These are phyloP conservation scores for Avena atlantica DNA, from an alignment of 176 grass and related monocot species.

Conservation along the genomic window DNA sequence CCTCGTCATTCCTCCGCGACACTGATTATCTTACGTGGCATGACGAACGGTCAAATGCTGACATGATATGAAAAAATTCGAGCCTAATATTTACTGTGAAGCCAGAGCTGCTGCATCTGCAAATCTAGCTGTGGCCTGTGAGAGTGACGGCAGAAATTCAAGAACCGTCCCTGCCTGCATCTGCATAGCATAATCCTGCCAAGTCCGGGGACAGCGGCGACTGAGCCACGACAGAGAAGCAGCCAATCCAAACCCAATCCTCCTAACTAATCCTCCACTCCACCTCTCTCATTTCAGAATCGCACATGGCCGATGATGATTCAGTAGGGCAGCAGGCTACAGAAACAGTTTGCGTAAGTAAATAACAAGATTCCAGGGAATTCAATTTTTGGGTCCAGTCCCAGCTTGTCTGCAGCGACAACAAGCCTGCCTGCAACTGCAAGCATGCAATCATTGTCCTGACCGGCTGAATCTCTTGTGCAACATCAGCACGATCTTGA, in stretches of 20 bases:
- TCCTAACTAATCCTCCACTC: conserved; percentile 12
- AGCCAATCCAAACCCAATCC: conserved; percentile 23
- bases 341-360: conserved; percentile 44
- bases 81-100: too few relatives aligned
- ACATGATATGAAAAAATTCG: too few relatives aligned
- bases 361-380: conserved; percentile 44
- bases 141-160: conserved; percentile 30
- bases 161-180: not conserved
- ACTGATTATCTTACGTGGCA: too few relatives aligned
- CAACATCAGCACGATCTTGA: conserved; percentile 12
- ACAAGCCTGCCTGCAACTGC: not conserved
- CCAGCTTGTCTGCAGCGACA: not conserved
- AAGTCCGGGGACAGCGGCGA: conserved; percentile 29
- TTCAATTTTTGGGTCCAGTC: conserved; percentile 38
- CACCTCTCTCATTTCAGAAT: not conserved
- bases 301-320: conserved; percentile 24
- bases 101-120: not conserved
- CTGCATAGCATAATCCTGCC: conserved; percentile 38
- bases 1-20: too few relatives aligned
- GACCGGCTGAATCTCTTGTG: conserved; percentile 9
- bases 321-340: conserved; percentile 7
- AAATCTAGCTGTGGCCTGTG: conserved; percentile 1
- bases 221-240: conserved; percentile 19
- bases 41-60: too few relatives aligned
- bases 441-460: conserved; percentile 36